phyloP scores from a whole-genome alignment of 169 alveolate genomes.

The Plasmodium sp. region DNA sequence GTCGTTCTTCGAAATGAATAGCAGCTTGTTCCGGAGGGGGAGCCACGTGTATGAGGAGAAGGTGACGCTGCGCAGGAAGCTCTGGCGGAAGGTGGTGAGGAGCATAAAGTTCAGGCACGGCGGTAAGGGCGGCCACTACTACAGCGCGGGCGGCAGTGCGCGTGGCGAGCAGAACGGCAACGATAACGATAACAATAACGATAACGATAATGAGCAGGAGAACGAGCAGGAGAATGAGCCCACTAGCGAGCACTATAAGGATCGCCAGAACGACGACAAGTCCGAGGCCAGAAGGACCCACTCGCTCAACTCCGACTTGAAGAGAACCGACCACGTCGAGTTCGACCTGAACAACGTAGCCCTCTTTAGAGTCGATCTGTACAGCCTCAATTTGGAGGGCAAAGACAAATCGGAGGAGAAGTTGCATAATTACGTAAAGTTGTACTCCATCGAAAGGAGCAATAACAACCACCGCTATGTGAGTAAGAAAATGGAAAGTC shows the following conservation, averaged over 20 bases:
- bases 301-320: constrained; percentile 6
- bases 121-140: not conserved
- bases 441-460: constrained; percentile 44
- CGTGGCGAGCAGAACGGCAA: not conserved
- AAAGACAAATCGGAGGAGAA: not conserved
- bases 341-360: constrained; percentile 60
- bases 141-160: not conserved
- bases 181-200: not conserved
- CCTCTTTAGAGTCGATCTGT: constrained; percentile 38
- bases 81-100: constrained; percentile 2
- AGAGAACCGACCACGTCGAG: constrained; percentile 6
- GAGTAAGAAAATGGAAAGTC: constrained; percentile 30
- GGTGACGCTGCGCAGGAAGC: not conserved
- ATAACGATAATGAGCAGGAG: not conserved
- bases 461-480: constrained; percentile 20
- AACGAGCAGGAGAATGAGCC: too few relatives aligned
- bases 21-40: constrained; percentile 1
- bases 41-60: not conserved
- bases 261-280: constrained; percentile 4
- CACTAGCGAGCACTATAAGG: not conserved
- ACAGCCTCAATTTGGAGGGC: constrained; percentile 11
- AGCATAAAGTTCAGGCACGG: constrained; percentile 1
- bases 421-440: constrained; percentile 12
- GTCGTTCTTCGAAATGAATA: not conserved
- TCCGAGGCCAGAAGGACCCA: not conserved